Base-by-base conservation (phyloP, 139 green algal genomes). In the Haematococcus sp. region DNA sequence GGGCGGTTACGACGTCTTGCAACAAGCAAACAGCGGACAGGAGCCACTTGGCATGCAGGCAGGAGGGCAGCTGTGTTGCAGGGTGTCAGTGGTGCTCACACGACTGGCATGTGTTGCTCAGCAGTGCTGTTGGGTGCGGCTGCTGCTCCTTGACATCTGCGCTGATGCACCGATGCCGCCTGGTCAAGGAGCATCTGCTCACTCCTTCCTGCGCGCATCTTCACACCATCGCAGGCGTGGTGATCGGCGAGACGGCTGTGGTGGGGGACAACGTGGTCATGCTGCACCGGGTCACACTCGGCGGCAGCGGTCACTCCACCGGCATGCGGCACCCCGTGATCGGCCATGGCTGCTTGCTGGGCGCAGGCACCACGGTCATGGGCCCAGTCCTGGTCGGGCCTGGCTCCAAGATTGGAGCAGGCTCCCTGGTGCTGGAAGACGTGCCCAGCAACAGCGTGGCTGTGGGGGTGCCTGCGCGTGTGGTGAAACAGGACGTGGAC, bases 281-380 rank as follows among this genome's bases (percentile, higher is more conserved):
- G 4, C 51, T 65, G 49, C 76, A 89, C 58, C 73, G 73, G 31
- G 86, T 91, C 32, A 91, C 86, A 23, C 66, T 91, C 2, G 86
- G 86, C 28, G 86, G 86, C n/a, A 88, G 76, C 23, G 86, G 86
- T 28, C 89, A 87, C 66, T 74, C 75, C 15, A 66, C 32, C 23
- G 85, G 82, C 13, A 68, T 88, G 43, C 70, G 85, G 3, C 85
- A 90, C 60, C 87, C 87, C 25, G 91, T 87, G 74, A 74, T 92
- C 17, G 76, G 74, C 1, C 60, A 89, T n/a, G 76, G 75, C 49
- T 79, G 87, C 28, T 65, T 90, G 7, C 81, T 91, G 7, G 86
- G 80, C 1, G 77, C 69, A 4, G 40, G 73, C 40, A 78, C 84
- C 1, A 83, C 72, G 23, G 59, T 90, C 1, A 63, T 90, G 44